These are phyloP conservation scores for Aquilaria yunnanensis DNA, from an alignment of 345 rosid genomes.

Conservation along the genomic window DNA sequence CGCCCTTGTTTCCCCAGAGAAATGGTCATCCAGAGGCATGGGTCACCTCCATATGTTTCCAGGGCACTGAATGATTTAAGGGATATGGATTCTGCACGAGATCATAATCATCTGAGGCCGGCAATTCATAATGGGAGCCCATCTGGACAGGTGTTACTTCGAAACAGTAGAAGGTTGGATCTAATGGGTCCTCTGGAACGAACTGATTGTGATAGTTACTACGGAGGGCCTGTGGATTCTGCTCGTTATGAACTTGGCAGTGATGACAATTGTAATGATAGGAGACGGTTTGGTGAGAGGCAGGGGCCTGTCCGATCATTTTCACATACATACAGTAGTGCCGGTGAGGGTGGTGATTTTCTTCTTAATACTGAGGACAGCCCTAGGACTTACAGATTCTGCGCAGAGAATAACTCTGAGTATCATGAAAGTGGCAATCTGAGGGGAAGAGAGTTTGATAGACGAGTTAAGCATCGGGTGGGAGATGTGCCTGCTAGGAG, in stretches of 20 bases:
- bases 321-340: conserved; percentile 42
- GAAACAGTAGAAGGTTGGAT: conserved; percentile 54
- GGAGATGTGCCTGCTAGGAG: conserved; percentile 53
- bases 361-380: conserved; percentile 42
- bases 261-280: conserved; percentile 52
- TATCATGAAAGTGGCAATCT: conserved; percentile 44
- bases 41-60: conserved; percentile 55
- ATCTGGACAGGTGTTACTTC: conserved; percentile 43
- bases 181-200: conserved; percentile 58
- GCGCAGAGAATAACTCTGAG: conserved; percentile 36
- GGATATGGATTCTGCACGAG: conserved; percentile 49
- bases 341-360: conserved; percentile 37
- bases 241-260: conserved; percentile 51
- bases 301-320: conserved; percentile 55
- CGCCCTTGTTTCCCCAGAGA: conserved; percentile 53
- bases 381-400: conserved; percentile 46
- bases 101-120: conserved; percentile 53
- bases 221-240: conserved; percentile 49
- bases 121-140: conserved; percentile 51
- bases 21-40: conserved; percentile 57
- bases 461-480: conserved; percentile 44
- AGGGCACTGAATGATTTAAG: conserved; percentile 51
- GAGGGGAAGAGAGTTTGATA: conserved; percentile 57
- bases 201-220: conserved; percentile 41
- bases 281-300: conserved; percentile 66